Evolutionary conservation across 352 stramenopile species (phyloP), one percentile per base, ranked within the genome.

Genomic region (Globisporangium acanthophoron): DNA sequence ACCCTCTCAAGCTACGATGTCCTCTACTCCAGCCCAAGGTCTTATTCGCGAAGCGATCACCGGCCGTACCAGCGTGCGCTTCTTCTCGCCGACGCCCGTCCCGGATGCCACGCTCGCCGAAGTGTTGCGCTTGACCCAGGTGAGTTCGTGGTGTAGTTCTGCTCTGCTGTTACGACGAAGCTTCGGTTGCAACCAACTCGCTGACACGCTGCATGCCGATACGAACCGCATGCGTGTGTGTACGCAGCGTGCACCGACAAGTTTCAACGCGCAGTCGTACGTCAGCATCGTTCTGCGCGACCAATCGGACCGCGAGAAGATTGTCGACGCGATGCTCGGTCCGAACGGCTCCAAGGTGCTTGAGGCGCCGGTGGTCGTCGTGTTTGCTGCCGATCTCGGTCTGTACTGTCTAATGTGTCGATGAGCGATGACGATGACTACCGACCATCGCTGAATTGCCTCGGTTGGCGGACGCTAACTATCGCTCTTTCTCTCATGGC

Each of bases 261-360:
- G 80, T 6, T 92, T 94, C 61, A 96, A 96, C 58, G 80, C 71
- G 46, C 78, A 91, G 62, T 82, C 84, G 41, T 96, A 91, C 56
- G 80, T 82, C 0, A 87, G 78, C 18, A 72, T 96, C 20, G 39
- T 96, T 31, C 76, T 96, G 41, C 79, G 84, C 41, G 75, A 90
- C 31, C 67, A 78, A 33, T 73, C 67, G 15, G 79, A 92, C 27
- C 84, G 86, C 21, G 71, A 93, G 31, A 74, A 74, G 31, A 65
- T 96, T 15, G 78, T 76, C 0, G 70, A 78, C 16, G 79, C 82
- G 31, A 96, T 96, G 86, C 74, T 96, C 44, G 83, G 68, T 8
- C 77, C 70, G 12, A 95, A 95, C 57, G 74, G 52, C 27, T 63
- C 67, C 52, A 91, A 90, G 62, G 83, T 94, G 33, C 77, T 85